Percentiles rank a stretch among this genome's conserved stretches.
Evolutionary conservation across 108 stramenopile species (phyloP).

Genomic region (Conticribra guillardii): DNA sequence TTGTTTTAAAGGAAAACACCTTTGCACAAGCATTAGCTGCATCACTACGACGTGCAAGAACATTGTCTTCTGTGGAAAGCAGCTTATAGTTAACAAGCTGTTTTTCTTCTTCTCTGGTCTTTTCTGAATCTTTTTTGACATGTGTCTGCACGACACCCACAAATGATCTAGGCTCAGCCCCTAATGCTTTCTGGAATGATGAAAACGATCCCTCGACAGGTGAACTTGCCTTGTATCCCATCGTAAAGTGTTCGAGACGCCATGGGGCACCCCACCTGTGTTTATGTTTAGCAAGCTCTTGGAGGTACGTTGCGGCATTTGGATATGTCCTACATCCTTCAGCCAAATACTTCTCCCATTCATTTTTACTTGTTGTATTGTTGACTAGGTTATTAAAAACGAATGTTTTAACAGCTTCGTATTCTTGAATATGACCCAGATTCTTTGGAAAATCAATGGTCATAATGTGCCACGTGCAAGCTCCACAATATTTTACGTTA

Average conservation of each 20-base stretch:
- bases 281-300: conserved; percentile 1
- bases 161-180: conserved; percentile 1
- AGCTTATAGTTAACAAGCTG: too few species aligned
- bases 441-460: conserved; percentile 3
- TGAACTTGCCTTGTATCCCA: conserved; percentile 1
- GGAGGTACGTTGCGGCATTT: background rate
- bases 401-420: background rate
- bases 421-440: background rate
- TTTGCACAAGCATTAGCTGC: too few species aligned
- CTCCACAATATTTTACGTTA: background rate
- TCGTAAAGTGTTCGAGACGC: background rate
- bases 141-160: conserved; percentile 1
- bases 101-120: background rate
- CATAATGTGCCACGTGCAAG: conserved; percentile 10
- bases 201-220: conserved; percentile 10
- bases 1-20: too few species aligned
- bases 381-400: background rate
- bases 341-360: background rate
- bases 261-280: conserved; percentile 4
- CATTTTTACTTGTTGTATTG: background rate
- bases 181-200: background rate
- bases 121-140: conserved; percentile 2
- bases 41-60: too few species aligned
- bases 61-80: too few species aligned
- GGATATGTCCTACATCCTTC: conserved; percentile 2